Conservation (phyloP, 768 basidiomycete species). For the Hemileccinum impolitum region DNA sequence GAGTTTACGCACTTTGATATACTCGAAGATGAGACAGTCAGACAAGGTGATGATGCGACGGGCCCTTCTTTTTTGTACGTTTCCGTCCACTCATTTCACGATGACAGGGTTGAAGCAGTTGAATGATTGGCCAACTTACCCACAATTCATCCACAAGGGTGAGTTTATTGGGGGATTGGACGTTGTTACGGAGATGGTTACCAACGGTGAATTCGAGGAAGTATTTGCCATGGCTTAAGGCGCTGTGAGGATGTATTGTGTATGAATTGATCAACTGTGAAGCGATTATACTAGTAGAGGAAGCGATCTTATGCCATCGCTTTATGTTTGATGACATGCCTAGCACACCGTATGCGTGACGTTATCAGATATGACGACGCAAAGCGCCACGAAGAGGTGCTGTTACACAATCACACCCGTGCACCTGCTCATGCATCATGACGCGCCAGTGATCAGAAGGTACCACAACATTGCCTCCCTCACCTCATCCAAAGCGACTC, state of each 20-base stretch:
- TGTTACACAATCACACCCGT: too few species aligned
- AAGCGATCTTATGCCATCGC: background rate
- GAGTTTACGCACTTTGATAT: slow-evolving; percentile 82
- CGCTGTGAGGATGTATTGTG: background rate
- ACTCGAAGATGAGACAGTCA: slow-evolving; percentile 71
- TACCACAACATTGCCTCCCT: too few species aligned
- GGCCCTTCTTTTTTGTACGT: background rate
- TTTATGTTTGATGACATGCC: slow-evolving; percentile 6
- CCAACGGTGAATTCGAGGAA: slow-evolving; percentile 72
- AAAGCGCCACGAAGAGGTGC: too few species aligned
- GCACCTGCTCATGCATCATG: too few species aligned
- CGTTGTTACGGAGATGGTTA: slow-evolving; percentile 84
- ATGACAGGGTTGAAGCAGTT: slow-evolving; percentile 61
- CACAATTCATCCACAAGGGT: slow-evolving; percentile 83
- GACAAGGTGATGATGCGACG: slow-evolving; percentile 60
- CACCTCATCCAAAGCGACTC: too few species aligned
- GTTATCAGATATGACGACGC: too few species aligned
- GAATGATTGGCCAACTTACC: slow-evolving; percentile 91
- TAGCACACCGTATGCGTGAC: too few species aligned
- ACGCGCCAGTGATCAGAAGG: too few species aligned
- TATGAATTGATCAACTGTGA: slow-evolving; percentile 1
- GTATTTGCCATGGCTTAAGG: slow-evolving; percentile 14
- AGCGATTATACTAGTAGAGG: background rate
- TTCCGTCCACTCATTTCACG: slow-evolving; percentile 3
- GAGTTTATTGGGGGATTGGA: slow-evolving; percentile 96